Base-by-base conservation (phyloP, 208 protist species). In the Trypanosoma congolense region DNA sequence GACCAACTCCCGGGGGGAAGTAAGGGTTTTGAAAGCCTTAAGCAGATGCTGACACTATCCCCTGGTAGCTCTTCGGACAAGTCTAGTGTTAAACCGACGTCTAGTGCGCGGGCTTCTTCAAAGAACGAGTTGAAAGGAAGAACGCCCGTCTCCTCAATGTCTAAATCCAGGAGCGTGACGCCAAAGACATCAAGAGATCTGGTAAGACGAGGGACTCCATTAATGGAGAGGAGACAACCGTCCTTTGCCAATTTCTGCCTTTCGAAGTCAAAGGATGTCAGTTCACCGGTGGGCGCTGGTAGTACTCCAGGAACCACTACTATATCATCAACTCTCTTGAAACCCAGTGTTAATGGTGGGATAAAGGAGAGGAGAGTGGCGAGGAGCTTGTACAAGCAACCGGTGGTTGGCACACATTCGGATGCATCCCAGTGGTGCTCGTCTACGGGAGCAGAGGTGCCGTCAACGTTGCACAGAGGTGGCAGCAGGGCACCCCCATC, bases 1-100 rank as follows among this genome's bases (percentile, higher is more conserved):
- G 83, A 94, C 64, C 29, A 66, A 38, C 48, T 94, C 4, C 63
- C 61, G n/a, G 43, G 36, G 14, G 55, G 46, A 19, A 56, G 43
- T 30, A 55, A 69, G 18, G 29, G 62, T 36, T 57, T 61, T 61
- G 54, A 61, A 0, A 25, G 22, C 22, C 48, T 69, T 3, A 45
- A 42, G 21, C 42, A 41, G n/a, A 54, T 45, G 21, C 38, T 67
- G 22, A 12, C 35, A 26, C 43, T 46, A 4, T 33, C 49, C 3
- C 53, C 47, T 16, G 12, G 19, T 30, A 18, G 44, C 3, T 4
- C 33, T 18, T 3, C 40, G 36, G 10, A 9, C 14, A 28, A 26
- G 2, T 16, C 33, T 6, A 38, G 33, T 6, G 9, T 12, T 12
- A 38, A 38, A 38, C 12, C 33, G 12, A 16, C 9, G 9, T 16